Base-by-base conservation (phyloP, 2,329 filamentous ascomycete genomes). In the Fusarium sp. region DNA sequence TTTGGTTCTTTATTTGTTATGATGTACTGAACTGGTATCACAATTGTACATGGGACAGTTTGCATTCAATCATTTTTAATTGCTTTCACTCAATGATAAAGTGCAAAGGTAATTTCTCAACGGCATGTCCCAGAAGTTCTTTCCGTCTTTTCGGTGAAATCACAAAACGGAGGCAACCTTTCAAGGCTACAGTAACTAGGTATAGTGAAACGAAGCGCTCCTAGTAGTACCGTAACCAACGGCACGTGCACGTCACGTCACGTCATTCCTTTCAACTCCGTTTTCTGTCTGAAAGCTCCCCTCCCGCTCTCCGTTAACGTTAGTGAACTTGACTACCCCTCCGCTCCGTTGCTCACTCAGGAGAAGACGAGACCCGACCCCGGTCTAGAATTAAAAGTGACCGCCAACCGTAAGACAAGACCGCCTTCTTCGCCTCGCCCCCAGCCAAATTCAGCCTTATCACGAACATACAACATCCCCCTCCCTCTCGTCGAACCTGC, bases 361-460 rank as follows among this genome's bases (percentile, higher is more conserved):
- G 69, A 73, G 63, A 73, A 37, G 71, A 75, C 62, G 14, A 40
- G 29, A 31, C 29, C 38, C 27, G 6, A 29, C 38, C 34, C 38
- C n/a, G 62, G 72, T 75, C 72, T 75, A 72, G 69, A 73, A 75
- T 70, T 64, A 58, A 57, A 54, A 50, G 45, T 50, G 45, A 50
- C 45, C 45, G 45, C 45, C 45, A 50, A 50, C 45, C 45, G 45
- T 50, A 35, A 35, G 52, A 31, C 52, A 54, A 54, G 50, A 54
- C 24, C 24, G 50, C 50, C 24, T 29, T 54, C 29, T 54, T 54
- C n/a, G 29, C 50, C 24, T 31, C 52, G 52, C 27, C 52, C 52
- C 52, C 52, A 34, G 52, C 52, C 29, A 47, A 61, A 64, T 74
- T 75, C 77, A 79, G 77, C 77, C 77, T 79, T 77, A 78, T 73